Evolutionary conservation across 1,284 basidiomycete genomes (phyloP), one percentile per base, ranked within the genome.

Genomic region (Leccinum subrobustum): DNA sequence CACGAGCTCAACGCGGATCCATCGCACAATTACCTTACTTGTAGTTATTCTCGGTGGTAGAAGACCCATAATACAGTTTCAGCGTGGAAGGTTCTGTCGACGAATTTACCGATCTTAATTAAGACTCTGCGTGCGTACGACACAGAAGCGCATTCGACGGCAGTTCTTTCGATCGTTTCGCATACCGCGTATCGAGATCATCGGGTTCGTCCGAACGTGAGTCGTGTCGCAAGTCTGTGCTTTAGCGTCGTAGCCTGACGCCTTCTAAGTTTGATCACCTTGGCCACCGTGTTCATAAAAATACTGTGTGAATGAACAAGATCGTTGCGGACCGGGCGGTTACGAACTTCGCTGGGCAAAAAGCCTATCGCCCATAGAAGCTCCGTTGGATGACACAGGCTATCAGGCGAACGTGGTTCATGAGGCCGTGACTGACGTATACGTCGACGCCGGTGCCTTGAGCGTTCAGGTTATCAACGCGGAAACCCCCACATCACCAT

Each of bases 21-120:
- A 65, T 50, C 29, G 29, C 47, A 73, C 54, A 58, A 67, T 60
- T 59, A 65, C 58, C 56, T 31, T 68, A 66, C 63, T 73, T 60
- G 69, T 62, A 51, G 61, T 25, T 67, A 71, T 60, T 69, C 54
- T 67, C 53, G 42, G 63, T 47, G 59, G 59, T 47, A 60, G 50
- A 18, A 59, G 54, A 56, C 60, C 57, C 47, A 52, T 71, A 70
- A 69, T 73, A 57, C 51, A 37, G 61, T 57, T 54, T 54, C 44
- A 23, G 37, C 54, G 27, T 35, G 6, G 52, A 23, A 55, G 16
- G 31, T 29, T 66, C 27, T 55, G 50, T 44, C 16, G 27, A 56
- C 54, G 12, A 31, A 7, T 27, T 39, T 54, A 37, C 12, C 27
- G 29, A 37, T 8, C 14, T 37, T 42, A 4, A n/a, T 18, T 18